These are phyloP conservation scores for Magnaporthiopsis incrustans DNA, from an alignment of 2,329 filamentous ascomycete genomes.

Conservation along the genomic window DNA sequence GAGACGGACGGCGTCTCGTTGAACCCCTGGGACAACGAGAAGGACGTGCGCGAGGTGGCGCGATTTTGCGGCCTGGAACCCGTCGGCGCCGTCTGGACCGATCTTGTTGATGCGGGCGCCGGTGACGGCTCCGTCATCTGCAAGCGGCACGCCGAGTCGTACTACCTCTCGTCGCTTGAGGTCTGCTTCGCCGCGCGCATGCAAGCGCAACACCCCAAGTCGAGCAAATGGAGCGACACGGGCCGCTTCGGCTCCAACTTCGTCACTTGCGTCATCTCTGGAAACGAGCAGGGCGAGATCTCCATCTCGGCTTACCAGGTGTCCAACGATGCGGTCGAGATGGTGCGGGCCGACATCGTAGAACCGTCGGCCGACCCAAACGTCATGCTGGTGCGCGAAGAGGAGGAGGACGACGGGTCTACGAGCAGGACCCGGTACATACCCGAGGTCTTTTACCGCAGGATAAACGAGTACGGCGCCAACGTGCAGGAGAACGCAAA, in stretches of 20 bases:
- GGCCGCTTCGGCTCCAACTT: slow-evolving; percentile 93
- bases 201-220: slow-evolving; percentile 80
- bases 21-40: slow-evolving; percentile 76
- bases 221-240: slow-evolving; percentile 95
- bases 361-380: slow-evolving; percentile 90
- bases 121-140: slow-evolving; percentile 84
- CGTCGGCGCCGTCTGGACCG: slow-evolving; percentile 91
- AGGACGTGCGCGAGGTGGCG: slow-evolving; percentile 73
- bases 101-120: slow-evolving; percentile 72
- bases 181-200: slow-evolving; percentile 81
- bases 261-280: slow-evolving; percentile 92
- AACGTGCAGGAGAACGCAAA: slow-evolving; percentile 98
- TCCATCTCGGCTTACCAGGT: slow-evolving; percentile 88
- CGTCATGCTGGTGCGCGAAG: slow-evolving; percentile 89
- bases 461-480: slow-evolving; percentile 91
- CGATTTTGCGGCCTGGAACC: slow-evolving; percentile 76
- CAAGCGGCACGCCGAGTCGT: slow-evolving; percentile 92
- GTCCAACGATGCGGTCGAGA: slow-evolving; percentile 91
- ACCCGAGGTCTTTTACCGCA: slow-evolving; percentile 92
- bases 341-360: slow-evolving; percentile 90
- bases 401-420: slow-evolving; percentile 72
- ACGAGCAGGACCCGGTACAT: slow-evolving; percentile 75
- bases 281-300: slow-evolving; percentile 83
- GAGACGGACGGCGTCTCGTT: slow-evolving; percentile 85
- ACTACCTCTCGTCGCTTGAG: slow-evolving; percentile 87